Base-by-base conservation (phyloP, 2,329 filamentous ascomycete species). In the Stagonosporopsis rhizophila region DNA sequence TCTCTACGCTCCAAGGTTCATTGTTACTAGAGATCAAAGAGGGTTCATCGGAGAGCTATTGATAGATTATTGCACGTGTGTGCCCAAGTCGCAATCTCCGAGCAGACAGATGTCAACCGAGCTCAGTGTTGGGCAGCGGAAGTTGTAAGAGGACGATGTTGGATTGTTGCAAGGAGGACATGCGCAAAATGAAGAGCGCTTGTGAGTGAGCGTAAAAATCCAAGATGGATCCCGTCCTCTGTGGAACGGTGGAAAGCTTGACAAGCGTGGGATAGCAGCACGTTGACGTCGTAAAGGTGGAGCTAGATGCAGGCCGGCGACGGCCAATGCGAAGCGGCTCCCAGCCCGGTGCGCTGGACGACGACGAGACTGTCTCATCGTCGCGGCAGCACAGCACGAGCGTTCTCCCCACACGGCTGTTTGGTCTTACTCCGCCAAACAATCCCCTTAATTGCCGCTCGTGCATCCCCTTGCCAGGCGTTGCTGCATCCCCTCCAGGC, bases 221-320 rank as follows among this genome's bases (percentile, higher is more conserved):
- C 42, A 27, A 39, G 37, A 28, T 17, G 3, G 30, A 52, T 37
- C n/a, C 22, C 11, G 32, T 28, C 53, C 14, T 47, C 39, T 32
- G 52, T 51, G 52, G 15, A 51, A 51, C 52, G 25, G 19, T 34
- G 42, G 47, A 32, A 52, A 42, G 46, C 47, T 56, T 46, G 41
- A 46, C 46, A 46, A 46, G 41, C 41, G 41, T 45, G 52, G 52
- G 46, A 41, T 32, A 19, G 53, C 47, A 56, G 47, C 48, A 56
- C 38, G 53, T 56, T 51, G 53, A 56, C 53, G 53, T 52, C 53
- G 47, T 52, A 51, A 47, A 27, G 17, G 53, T 56, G 47, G 53
- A 56, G 53, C 53, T 38, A 44, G 44, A 47, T 28, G 53, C 53
- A 56, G 35, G 47, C 47, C 42, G 37, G 17, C 19, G 41, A 30